phyloP scores from a whole-genome alignment of 257 asterid species.

The Penstemon newberryi region DNA sequence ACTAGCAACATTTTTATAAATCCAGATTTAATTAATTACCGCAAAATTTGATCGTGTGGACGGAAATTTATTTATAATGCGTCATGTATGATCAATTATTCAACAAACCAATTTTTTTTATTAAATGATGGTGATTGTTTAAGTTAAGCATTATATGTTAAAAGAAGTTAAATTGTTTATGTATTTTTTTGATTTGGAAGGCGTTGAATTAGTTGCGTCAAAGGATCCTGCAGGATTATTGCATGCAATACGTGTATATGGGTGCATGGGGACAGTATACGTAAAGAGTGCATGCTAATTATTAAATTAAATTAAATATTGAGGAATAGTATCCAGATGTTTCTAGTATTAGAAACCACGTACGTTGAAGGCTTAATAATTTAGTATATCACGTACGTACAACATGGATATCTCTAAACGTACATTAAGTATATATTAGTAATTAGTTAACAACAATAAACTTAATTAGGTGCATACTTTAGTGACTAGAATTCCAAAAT shows the following conservation, averaged over 20 bases:
- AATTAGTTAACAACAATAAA: not conserved
- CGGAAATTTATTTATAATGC: not conserved
- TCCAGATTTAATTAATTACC: not conserved
- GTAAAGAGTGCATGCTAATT: not conserved
- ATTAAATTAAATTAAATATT: not conserved
- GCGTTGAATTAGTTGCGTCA: constrained; percentile 40
- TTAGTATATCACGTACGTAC: not conserved
- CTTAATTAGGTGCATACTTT: not conserved
- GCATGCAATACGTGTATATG: constrained; percentile 48
- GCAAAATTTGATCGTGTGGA: constrained; percentile 8
- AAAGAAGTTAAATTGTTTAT: not conserved
- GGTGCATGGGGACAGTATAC: constrained; percentile 39
- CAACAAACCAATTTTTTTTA: not conserved
- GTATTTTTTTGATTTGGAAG: not conserved
- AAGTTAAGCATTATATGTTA: not conserved
- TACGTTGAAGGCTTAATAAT: constrained; percentile 7
- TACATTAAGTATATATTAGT: not conserved
- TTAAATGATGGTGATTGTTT: not conserved
- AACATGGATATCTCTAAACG: no score
- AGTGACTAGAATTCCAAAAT: not conserved
- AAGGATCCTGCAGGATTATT: not conserved
- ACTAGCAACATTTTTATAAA: not conserved
- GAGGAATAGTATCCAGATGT: constrained; percentile 17
- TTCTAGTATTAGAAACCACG: constrained; percentile 12
- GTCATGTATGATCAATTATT: not conserved